Conservation (phyloP, 2,329 filamentous ascomycete genomes). For the Colletotrichum zoysiae region DNA sequence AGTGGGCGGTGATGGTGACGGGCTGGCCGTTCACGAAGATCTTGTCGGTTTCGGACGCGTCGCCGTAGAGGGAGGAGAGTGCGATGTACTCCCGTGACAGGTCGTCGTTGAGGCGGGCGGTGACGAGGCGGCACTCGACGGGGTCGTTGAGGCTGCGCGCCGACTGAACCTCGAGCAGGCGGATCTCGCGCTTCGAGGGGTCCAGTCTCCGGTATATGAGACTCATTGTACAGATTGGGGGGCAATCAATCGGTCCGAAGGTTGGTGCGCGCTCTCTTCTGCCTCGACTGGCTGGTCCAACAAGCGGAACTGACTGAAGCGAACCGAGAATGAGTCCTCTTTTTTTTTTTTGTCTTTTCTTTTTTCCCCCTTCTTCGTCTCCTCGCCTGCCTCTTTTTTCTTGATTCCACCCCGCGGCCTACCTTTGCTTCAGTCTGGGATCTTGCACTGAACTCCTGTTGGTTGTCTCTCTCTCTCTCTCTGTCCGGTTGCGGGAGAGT, state of each 20-base stretch:
- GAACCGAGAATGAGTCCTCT: background rate
- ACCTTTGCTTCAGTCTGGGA: background rate
- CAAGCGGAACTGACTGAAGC: background rate
- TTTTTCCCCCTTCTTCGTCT: too few relatives aligned
- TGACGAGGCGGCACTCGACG: conserved; percentile 51
- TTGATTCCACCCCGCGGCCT: too few relatives aligned
- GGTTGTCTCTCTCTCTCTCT: conserved; percentile 1
- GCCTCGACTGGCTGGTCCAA: background rate
- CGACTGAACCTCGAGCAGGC: conserved; percentile 51
- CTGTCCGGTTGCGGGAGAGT: conserved; percentile 4
- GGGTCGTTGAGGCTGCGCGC: conserved; percentile 47
- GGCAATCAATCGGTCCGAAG: background rate
- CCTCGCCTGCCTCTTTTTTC: too few relatives aligned
- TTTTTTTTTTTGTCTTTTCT: background rate
- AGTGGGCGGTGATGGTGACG: conserved; percentile 47
- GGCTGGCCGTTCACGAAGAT: conserved; percentile 48
- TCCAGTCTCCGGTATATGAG: conserved; percentile 43
- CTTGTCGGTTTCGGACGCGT: conserved; percentile 47
- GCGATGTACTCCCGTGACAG: conserved; percentile 46
- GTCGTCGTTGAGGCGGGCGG: conserved; percentile 46
- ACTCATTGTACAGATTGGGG: conserved; percentile 23
- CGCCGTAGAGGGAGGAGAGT: conserved; percentile 50
- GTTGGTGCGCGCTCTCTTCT: background rate
- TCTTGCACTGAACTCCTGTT: background rate
- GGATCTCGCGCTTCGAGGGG: conserved; percentile 47